Conservation (phyloP, 139 green algal genomes). For the Micractinium conductrix region DNA sequence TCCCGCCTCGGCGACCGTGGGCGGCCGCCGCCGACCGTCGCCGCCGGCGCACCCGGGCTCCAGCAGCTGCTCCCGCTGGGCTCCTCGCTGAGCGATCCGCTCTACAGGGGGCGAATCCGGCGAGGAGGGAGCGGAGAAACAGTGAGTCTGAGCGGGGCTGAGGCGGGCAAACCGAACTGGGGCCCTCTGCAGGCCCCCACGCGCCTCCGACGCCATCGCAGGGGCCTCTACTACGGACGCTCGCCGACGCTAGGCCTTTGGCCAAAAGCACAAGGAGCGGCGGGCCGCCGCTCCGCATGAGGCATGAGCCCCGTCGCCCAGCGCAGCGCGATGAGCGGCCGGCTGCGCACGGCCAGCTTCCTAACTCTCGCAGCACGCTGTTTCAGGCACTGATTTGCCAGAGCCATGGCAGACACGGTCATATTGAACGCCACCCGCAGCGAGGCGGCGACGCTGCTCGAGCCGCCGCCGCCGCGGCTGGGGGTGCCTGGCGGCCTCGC, state of each 20-base stretch:
- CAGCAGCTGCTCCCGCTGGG: slow-evolving; percentile 6
- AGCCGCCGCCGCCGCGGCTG: not conserved
- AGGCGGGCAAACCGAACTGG: not conserved
- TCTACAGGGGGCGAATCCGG: not conserved
- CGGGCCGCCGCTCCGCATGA: too few species aligned
- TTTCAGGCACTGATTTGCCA: too few species aligned
- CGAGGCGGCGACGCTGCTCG: not conserved
- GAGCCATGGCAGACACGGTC: not conserved
- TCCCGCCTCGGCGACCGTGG: too few species aligned
- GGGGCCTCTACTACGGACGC: too few species aligned
- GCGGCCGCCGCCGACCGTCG: not conserved
- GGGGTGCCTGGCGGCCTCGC: not conserved
- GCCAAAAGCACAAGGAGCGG: too few species aligned
- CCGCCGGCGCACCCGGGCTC: not conserved
- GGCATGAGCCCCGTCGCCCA: too few species aligned
- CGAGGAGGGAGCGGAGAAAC: not conserved
- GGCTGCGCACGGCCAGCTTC: too few species aligned
- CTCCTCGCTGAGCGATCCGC: not conserved
- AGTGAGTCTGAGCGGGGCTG: not conserved
- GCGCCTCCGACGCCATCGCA: not conserved
- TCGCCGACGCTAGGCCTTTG: too few species aligned
- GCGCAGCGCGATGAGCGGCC: too few species aligned
- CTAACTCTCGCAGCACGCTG: too few species aligned
- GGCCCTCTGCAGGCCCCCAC: not conserved
- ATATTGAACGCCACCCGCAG: not conserved